phyloP scores from a whole-genome alignment of 2,329 filamentous ascomycete species.

The Aspergillus ibericus region DNA sequence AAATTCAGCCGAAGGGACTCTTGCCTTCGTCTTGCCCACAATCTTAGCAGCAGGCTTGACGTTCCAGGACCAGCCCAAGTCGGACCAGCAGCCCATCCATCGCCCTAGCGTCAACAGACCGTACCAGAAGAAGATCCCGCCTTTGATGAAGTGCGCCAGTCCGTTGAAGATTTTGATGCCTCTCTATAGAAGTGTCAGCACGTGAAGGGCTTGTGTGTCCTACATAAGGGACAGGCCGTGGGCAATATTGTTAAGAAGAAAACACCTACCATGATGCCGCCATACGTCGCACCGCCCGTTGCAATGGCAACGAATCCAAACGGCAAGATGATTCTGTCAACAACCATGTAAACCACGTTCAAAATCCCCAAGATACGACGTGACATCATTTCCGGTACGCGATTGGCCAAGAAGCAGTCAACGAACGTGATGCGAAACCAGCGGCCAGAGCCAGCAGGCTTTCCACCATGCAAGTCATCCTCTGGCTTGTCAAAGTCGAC shows the following conservation, averaged over 20 bases:
- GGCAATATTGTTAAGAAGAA: too few species aligned
- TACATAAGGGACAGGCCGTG: neutral
- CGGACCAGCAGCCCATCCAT: slow-evolving; percentile 86
- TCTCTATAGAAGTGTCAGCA: slow-evolving; percentile 51
- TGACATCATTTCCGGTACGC: slow-evolving; percentile 57
- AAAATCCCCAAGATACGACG: slow-evolving; percentile 59
- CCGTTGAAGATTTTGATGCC: slow-evolving; percentile 73
- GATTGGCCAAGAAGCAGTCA: slow-evolving; percentile 54
- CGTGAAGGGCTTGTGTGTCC: neutral
- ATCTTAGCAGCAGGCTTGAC: slow-evolving; percentile 63
- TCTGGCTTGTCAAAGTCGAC: slow-evolving; percentile 51
- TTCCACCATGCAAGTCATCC: slow-evolving; percentile 44
- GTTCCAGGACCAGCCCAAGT: slow-evolving; percentile 96
- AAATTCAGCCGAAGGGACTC: slow-evolving; percentile 76
- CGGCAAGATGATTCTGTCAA: slow-evolving; percentile 75
- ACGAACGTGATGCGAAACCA: slow-evolving; percentile 51
- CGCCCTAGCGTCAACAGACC: slow-evolving; percentile 83
- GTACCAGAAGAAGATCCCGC: slow-evolving; percentile 92
- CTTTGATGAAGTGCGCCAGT: slow-evolving; percentile 90
- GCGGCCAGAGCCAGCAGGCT: slow-evolving; percentile 28
- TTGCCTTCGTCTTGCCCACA: slow-evolving; percentile 63
- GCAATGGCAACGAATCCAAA: slow-evolving; percentile 74
- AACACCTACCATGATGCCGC: slow-evolving; percentile 76
- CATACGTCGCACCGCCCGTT: slow-evolving; percentile 73
- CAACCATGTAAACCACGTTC: slow-evolving; percentile 60